Evolutionary conservation across 257 asterid species (phyloP), one percentile per base, ranked within the genome.

Genomic region (Solanum dulcamara): DNA sequence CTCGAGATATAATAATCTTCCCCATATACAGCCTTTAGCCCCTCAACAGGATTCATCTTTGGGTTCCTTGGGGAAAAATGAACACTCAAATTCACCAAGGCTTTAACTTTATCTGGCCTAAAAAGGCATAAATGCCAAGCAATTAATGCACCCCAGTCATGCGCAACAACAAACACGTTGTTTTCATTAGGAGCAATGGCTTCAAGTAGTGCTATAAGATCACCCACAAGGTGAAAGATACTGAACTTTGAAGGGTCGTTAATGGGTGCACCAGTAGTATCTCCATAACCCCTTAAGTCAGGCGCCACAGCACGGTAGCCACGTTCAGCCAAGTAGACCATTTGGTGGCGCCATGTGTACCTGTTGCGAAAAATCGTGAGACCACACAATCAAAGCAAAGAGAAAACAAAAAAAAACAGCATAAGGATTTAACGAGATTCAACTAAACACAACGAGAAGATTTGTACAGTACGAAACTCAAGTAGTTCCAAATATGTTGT

Each of bases 331-430:
- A 93, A 30, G 92, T 84, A 93, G 5, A 85, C 68, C 81, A 95
- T 93, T 68, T 95, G 97, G 94, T 95, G 97, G 87, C 97, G 97
- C 98, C 98, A 93, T 13, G 98, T 88, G 89, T 95, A 68, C 79
- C 79, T 68, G 0, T 68, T 68, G 1, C 3, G 0, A n/a, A 35
- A 33, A 17, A 68, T 68, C 10, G 4, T 68, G 48, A 48, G 9
- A 67, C 5, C 77, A 18, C 14, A 66, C 12, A 32, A 22, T 26
- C 70, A 12, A 62, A 28, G 13, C 20, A 28, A 62, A 62, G 18
- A 62, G 20, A 60, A 26, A 60, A 15, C 9, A 60, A 62, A 10
- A 60, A 26, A 60, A 15, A 3, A 60, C 15, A 26, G 26, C 33
- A 1, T n/a, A 57, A 57, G 4, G 32, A 12, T 24, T 26, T 60